Evolutionary conservation across 345 rosid species (phyloP).

Genomic region (Eucalyptus cladocalyx): DNA sequence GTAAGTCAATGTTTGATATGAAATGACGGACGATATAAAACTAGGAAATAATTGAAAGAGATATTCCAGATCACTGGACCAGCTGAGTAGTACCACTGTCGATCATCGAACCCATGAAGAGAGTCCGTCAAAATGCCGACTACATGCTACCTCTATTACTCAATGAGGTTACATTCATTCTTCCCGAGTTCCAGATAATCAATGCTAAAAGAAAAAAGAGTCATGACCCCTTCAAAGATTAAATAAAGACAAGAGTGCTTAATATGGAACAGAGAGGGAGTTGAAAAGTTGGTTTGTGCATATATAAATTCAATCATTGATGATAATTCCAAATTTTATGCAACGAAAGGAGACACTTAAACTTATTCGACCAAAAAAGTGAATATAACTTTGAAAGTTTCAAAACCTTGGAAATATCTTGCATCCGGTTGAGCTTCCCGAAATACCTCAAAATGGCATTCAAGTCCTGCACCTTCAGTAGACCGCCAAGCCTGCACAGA

Average conservation of each 20-base stretch:
- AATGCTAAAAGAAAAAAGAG: background rate
- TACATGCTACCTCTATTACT: background rate
- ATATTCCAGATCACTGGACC: background rate
- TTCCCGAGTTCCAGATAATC: background rate
- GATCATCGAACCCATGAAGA: background rate
- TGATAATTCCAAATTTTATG: background rate
- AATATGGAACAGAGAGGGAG: background rate
- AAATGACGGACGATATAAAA: background rate
- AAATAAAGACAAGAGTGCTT: background rate
- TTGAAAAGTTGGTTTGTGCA: background rate
- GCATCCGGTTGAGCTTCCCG: constrained; percentile 51
- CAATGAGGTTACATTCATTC: background rate
- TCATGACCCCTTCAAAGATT: background rate
- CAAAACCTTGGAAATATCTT: constrained; percentile 60
- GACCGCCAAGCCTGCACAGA: constrained; percentile 27
- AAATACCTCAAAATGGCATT: constrained; percentile 64
- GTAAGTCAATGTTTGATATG: background rate
- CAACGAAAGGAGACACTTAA: background rate
- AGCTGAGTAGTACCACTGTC: background rate
- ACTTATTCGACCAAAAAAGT: background rate
- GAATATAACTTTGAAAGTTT: background rate
- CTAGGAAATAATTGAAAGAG: background rate
- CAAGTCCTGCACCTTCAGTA: constrained; percentile 73
- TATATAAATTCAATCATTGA: background rate
- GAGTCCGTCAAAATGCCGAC: background rate